Evolutionary conservation across 2,329 filamentous ascomycete species (phyloP), one percentile per base, ranked within the genome.

Genomic region (Fusarium illudens): DNA sequence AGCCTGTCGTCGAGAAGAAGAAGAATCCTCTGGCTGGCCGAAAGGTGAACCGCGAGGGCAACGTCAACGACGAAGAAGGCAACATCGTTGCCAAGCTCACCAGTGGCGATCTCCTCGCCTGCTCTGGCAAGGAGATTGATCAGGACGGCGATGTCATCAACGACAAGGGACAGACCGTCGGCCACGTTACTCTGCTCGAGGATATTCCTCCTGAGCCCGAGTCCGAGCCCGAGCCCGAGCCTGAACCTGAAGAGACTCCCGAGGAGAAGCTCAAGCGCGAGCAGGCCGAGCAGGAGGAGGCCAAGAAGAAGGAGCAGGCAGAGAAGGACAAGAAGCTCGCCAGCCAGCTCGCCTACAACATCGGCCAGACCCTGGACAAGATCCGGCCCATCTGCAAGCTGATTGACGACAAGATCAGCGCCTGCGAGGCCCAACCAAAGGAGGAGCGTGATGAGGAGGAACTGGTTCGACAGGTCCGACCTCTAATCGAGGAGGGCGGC

Each of bases 401-500:
- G 83, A 97, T 97, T 78, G 92, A 88, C 5, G 90, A 94, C 87
- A 86, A 90, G 80, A 92, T 97, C 73, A 92, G 97, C 72, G 85
- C 84, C 58, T 93, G 92, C 27, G 92, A 97, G 78, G 87, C 89
- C 68, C 92, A 91, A 27, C 90, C 92, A 42, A 91, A 93, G 79
- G 92, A 96, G 5, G 93, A 97, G 72, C 89, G 95, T 22, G 93
- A 97, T 75, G 94, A 97, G 77, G 93, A 97, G 75, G 87, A 92
- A 71, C 88, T 97, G 6, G 94, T 97, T 75, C 89, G 92, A 77
- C 87, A 94, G 60, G 93, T 97, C 73, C 92, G 91, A 79, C 94
- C 94, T 1, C 85, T 97, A 13, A 93, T 97, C 75, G 94, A 97
- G 78, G 92, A 97, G 78, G 94, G 90, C 49, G 87, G 89, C 56